Evolutionary conservation across 176 grass and related monocot species (phyloP), one percentile per base, ranked within the genome.

Genomic region (Bonia amplexicaulis): DNA sequence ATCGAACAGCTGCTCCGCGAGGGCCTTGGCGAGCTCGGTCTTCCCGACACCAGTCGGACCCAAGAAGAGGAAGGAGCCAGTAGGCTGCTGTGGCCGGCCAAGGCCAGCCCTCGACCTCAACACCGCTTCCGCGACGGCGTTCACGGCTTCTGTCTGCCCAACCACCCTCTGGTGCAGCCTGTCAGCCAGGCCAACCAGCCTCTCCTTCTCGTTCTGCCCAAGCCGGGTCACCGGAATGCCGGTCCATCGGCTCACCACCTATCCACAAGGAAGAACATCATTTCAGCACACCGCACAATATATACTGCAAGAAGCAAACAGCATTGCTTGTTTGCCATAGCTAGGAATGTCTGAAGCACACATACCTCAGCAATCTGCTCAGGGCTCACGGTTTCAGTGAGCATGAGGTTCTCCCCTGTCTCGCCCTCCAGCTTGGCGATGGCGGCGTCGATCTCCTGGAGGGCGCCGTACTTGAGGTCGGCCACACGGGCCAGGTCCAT

Each of bases 1-100:
- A 52, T 98, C 95, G 64, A 98, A 98, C 33, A 98, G 71, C 63
- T 98, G 96, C 80, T 98, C 91, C 5, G 96, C 96, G 6, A 98
- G 89, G 47, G 96, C 93, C 74, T 98, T 98, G 14, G 96, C 96
- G 45, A 98, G 96, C 87, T 98, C 96, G 0, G 96, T 98, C 76
- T 98, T 98, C 49, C 96, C 96, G 0, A 98, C 96, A 10, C 96
- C 96, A 0, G 96, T 98, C 1, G 96, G 96, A 5, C 96, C 96
- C 4, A 98, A 51, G 83, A 98, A 98, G 14, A 98, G 91, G 83
- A 98, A 98, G 0, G 96, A 98, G 0, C 96, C 96, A 14, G 93
- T 98, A 3, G 96, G 96, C 64, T 98, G 96, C 84, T 93, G 93
- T 0, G 93, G 96, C 68, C 96, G 83, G 4, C 96, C 96, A 14